Evolutionary conservation across 805 yeast genomes (phyloP), one percentile per base, ranked within the genome.

Genomic region (Cyberlindnera saturnus): DNA sequence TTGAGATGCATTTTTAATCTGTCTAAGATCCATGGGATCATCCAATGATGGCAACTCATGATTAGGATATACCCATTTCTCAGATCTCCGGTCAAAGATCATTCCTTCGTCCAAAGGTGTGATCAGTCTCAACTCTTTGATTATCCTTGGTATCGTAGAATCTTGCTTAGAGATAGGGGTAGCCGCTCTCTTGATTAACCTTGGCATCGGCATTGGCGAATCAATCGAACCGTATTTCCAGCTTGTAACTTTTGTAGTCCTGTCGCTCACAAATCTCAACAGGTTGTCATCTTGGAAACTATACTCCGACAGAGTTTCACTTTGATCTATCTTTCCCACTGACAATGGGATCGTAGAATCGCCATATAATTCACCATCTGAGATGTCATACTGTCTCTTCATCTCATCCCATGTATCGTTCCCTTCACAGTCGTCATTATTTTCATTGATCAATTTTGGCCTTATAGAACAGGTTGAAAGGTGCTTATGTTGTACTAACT

Each of bases 1-100:
- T 26, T 70, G 70, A 3, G 76, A 68, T 2, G 65, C 50, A 18
- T 62, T 62, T 0, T 78, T 74, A 1, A 71, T 70, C 5, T 55
- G 51, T 29, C 44, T 15, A 23, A 39, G 40, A 29, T 52, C 50
- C 7, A 49, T 48, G 13, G 15, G 7, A 17, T 20, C 17, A 19
- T 20, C 29, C 3, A 34, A 20, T 14, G 15, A n/a, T 15, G 17
- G 17, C 9, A 15, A 14, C 14, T 31, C 16, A 31, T 7, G 9
- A 13, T 33, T 31, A 20, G 46, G 47, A 34, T 44, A 47, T 2
- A 51, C 44, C 61, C 61, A 57, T 44, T 48, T 49, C 20, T 44
- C 41, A 7, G 33, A n/a, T 14, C 16, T 10, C 15, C 16, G 33
- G 33, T 31, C 60, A 41, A 38, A 57, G 1, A 43, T 37, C 61